A percentile compares a stretch with the other conserved stretches of the same genome.
Evolutionary conservation across 106 monocot genomes (phyloP).

Genomic region (Xerophyta viscosa): DNA sequence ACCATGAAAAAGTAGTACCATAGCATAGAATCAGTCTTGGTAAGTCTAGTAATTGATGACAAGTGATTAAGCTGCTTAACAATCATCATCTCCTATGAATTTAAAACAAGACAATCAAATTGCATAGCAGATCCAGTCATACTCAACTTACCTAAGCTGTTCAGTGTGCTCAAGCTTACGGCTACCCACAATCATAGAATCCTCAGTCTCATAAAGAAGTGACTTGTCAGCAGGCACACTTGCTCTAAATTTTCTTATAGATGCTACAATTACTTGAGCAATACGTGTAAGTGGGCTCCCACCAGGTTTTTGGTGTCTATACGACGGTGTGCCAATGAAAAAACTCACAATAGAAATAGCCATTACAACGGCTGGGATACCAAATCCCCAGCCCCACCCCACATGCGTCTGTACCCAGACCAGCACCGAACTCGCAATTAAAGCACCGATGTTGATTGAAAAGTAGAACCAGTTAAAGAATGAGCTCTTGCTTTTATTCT

Average conservation of each 20-base stretch:
- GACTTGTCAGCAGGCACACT: conserved; percentile 23
- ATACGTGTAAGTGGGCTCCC: conserved; percentile 39
- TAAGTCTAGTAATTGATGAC: too few relatives aligned
- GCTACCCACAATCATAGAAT: conserved; percentile 35
- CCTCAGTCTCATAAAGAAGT: conserved; percentile 23
- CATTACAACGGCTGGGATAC: conserved; percentile 34
- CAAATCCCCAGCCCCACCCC: conserved; percentile 42
- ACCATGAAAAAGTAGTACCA: too few relatives aligned
- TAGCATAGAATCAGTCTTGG: too few relatives aligned
- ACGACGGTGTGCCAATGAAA: conserved; percentile 24
- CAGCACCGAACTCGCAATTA: conserved; percentile 29
- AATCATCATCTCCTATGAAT: too few relatives aligned
- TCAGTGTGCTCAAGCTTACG: conserved; percentile 43
- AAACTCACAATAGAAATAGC: conserved; percentile 30
- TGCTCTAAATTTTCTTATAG: conserved; percentile 20
- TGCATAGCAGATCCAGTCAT: too few relatives aligned
- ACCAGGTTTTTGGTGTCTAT: conserved; percentile 40
- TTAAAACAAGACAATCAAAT: too few relatives aligned
- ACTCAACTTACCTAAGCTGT: conserved; percentile 21
- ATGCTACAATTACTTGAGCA: conserved; percentile 35
- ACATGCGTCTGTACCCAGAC: conserved; percentile 35
- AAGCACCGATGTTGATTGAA: conserved; percentile 37
- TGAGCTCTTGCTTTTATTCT: conserved; percentile 44
- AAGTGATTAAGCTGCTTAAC: too few relatives aligned
- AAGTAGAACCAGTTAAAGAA: conserved; percentile 60